Conservation (phyloP, 768 basidiomycete species). For the Termitomyces sp. region DNA sequence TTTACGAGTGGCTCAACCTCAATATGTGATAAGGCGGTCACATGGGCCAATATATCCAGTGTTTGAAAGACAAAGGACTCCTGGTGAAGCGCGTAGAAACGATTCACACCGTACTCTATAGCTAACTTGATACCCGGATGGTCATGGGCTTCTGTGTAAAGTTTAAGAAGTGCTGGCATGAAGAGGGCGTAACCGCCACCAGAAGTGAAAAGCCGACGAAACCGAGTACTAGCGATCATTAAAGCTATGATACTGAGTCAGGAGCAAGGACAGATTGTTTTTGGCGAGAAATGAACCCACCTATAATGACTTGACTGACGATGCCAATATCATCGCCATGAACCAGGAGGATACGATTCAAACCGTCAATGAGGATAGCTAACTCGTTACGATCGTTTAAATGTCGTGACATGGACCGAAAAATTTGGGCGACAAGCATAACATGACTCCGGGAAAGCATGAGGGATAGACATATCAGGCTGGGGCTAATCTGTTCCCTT, state of each 20-base stretch:
- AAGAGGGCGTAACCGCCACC: conserved; percentile 70
- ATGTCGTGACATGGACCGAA: conserved; percentile 67
- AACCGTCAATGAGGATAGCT: conserved; percentile 57
- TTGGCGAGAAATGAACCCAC: conserved; percentile 30
- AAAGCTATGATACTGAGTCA: conserved; percentile 35
- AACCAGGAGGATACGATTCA: conserved; percentile 60
- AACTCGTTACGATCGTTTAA: conserved; percentile 66
- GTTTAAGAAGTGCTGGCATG: conserved; percentile 66
- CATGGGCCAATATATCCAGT: conserved; percentile 53
- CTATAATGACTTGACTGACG: conserved; percentile 67
- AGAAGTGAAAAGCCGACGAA: conserved; percentile 68
- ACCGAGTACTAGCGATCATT: conserved; percentile 73
- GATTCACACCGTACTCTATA: conserved; percentile 64
- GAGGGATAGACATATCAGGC: conserved; percentile 44
- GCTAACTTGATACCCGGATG: conserved; percentile 56
- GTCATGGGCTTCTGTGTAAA: conserved; percentile 55
- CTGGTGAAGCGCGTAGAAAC: conserved; percentile 70
- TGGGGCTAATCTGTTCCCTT: conserved; percentile 10
- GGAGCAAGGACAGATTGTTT: conserved; percentile 1
- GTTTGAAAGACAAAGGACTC: conserved; percentile 74
- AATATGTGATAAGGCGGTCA: conserved; percentile 42
- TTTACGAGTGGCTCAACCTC: conserved; percentile 49
- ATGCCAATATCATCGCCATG: conserved; percentile 76
- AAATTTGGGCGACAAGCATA: conserved; percentile 62
- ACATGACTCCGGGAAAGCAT: conserved; percentile 64